phyloP scores from a whole-genome alignment of 2,329 filamentous ascomycete genomes.

The Cercospora berteroae region DNA sequence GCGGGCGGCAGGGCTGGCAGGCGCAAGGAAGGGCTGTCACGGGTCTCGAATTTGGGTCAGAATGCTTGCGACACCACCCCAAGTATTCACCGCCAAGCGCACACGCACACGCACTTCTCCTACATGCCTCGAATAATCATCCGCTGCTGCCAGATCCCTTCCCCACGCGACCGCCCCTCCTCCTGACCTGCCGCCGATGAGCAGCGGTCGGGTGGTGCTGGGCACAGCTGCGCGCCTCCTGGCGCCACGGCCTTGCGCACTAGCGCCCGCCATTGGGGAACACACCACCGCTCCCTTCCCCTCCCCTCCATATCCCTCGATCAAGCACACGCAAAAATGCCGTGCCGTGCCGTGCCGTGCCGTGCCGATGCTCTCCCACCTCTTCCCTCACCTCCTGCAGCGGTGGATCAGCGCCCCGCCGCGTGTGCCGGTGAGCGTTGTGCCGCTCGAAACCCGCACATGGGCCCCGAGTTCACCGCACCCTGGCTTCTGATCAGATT shows the following conservation, averaged over 20 bases:
- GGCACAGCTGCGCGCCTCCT: not conserved
- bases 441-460: not conserved
- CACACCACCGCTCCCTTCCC: not conserved
- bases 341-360: not conserved
- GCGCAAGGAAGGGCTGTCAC: not conserved
- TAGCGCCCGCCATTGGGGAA: constrained; percentile 3
- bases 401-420: not conserved
- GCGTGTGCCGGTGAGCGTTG: not conserved
- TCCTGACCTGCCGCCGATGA: not conserved
- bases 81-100: not conserved
- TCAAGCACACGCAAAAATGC: not conserved
- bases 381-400: not conserved
- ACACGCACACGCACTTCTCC: not conserved
- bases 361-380: not conserved
- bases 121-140: not conserved
- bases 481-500: not conserved
- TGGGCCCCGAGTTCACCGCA: not conserved
- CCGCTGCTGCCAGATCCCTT: not conserved
- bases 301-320: not conserved
- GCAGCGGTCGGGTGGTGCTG: not conserved
- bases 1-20: not conserved
- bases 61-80: not conserved
- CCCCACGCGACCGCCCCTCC: not conserved
- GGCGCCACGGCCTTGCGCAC: not conserved
- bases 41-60: not conserved